Evolutionary conservation across 2,329 filamentous ascomycete species (phyloP).

Genomic region (Neofusicoccum laricinum): DNA sequence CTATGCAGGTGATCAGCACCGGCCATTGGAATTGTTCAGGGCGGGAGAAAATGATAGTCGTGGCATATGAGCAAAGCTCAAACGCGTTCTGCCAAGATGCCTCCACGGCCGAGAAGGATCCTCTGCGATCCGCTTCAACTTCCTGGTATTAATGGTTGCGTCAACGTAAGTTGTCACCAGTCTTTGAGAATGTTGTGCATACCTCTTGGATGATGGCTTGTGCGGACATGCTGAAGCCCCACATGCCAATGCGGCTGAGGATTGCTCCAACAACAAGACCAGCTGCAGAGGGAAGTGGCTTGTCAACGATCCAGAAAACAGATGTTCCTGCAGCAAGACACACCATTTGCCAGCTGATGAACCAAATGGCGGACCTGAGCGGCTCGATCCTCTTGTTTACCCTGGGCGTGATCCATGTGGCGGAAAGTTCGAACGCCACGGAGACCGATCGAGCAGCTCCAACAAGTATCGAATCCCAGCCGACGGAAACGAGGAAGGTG

Average conservation of each 20-base stretch:
- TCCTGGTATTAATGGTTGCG: neutral
- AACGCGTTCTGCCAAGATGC: slow-evolving; percentile 63
- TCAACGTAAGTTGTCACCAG: neutral
- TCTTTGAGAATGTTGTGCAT: no score
- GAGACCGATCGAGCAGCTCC: no score
- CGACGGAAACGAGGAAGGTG: no score
- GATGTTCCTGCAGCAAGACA: no score
- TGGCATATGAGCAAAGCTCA: slow-evolving; percentile 61
- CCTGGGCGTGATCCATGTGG: neutral
- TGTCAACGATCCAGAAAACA: neutral
- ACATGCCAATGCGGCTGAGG: neutral
- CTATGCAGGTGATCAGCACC: slow-evolving; percentile 26
- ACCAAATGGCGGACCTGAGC: no score
- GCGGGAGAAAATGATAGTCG: slow-evolving; percentile 58
- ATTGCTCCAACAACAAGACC: slow-evolving; percentile 1
- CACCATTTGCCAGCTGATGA: no score
- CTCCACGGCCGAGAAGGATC: slow-evolving; percentile 61
- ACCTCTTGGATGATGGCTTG: no score
- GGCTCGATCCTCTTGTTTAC: no score
- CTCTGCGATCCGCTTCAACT: neutral
- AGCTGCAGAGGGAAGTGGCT: neutral
- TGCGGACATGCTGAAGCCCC: no score
- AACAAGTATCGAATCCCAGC: no score
- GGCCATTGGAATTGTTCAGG: slow-evolving; percentile 63
- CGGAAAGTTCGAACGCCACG: neutral